Percentiles rank a stretch among this genome's conserved stretches.
These are phyloP conservation scores for Globisporangium spinosum DNA, from an alignment of 352 stramenopile species.

Conservation along the genomic window DNA sequence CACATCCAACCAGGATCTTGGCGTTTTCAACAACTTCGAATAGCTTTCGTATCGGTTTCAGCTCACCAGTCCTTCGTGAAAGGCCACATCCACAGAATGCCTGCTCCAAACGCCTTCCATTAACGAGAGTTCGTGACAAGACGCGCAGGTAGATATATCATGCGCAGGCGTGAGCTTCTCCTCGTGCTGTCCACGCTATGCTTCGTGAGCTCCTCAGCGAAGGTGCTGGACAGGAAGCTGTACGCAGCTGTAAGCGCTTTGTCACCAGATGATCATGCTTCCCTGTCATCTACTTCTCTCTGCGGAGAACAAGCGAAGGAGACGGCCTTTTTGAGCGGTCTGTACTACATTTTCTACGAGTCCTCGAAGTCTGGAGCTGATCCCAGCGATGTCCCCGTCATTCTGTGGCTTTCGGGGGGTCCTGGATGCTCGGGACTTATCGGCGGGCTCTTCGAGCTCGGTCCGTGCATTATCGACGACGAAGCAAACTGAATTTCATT, in stretches of 20 bases:
- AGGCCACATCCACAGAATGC: neutral
- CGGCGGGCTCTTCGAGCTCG: conserved; percentile 94
- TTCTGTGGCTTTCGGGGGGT: conserved; percentile 96
- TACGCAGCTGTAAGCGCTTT: conserved; percentile 32
- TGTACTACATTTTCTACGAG: conserved; percentile 81
- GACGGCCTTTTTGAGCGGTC: conserved; percentile 51
- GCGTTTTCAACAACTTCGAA: neutral
- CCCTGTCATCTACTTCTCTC: conserved; percentile 27
- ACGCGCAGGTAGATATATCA: neutral
- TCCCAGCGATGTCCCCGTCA: conserved; percentile 56
- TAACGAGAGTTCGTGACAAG: neutral
- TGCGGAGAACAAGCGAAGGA: conserved; percentile 65
- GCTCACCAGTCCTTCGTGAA: conserved; percentile 1
- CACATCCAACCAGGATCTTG: neutral
- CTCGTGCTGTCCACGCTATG: conserved; percentile 1
- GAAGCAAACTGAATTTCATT: conserved; percentile 45
- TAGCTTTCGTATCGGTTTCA: neutral
- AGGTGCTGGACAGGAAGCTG: conserved; percentile 3
- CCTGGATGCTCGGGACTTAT: conserved; percentile 94
- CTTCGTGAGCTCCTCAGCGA: neutral
- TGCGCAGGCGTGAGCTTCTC: conserved; percentile 3
- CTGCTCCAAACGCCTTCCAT: neutral
- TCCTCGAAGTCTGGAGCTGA: conserved; percentile 17
- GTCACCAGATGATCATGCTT: neutral
- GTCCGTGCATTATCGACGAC: conserved; percentile 90